These are phyloP conservation scores for Arabidopsis suecica DNA, from an alignment of 345 rosid genomes.

Conservation along the genomic window DNA sequence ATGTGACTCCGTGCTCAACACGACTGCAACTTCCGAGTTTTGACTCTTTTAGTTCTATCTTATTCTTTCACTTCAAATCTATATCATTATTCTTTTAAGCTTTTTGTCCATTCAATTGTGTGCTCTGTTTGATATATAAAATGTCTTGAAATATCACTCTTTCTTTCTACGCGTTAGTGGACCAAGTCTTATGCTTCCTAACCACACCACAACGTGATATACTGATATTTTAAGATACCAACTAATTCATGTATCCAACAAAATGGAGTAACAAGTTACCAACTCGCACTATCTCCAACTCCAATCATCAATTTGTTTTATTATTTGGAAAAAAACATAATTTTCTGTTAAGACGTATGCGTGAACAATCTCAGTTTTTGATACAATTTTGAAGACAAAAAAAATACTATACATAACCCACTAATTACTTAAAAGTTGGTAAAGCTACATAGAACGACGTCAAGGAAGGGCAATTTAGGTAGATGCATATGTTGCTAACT, in stretches of 20 bases:
- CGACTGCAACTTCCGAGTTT: constrained; percentile 27
- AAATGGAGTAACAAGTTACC: constrained; percentile 34
- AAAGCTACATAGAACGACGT: constrained; percentile 9
- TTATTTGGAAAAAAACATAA: background rate
- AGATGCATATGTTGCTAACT: background rate
- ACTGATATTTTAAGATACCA: background rate
- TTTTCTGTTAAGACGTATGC: background rate
- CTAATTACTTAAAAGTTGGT: constrained; percentile 5
- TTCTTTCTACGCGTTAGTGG: constrained; percentile 33
- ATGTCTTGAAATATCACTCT: constrained; percentile 2
- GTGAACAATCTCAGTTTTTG: background rate
- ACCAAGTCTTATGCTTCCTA: constrained; percentile 40
- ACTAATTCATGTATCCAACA: constrained; percentile 25
- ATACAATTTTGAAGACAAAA: background rate
- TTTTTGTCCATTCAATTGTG: background rate
- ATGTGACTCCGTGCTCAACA: constrained; percentile 24
- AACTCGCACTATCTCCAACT: constrained; percentile 38
- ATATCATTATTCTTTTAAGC: background rate
- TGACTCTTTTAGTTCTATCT: constrained; percentile 8
- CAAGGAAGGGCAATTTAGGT: constrained; percentile 20
- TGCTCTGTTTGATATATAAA: background rate
- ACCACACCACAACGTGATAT: constrained; percentile 33
- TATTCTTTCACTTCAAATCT: background rate
- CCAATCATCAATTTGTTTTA: background rate
- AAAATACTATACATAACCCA: background rate